Evolutionary conservation across 2,329 filamentous ascomycete species (phyloP).

Genomic region (Fusarium sp.): DNA sequence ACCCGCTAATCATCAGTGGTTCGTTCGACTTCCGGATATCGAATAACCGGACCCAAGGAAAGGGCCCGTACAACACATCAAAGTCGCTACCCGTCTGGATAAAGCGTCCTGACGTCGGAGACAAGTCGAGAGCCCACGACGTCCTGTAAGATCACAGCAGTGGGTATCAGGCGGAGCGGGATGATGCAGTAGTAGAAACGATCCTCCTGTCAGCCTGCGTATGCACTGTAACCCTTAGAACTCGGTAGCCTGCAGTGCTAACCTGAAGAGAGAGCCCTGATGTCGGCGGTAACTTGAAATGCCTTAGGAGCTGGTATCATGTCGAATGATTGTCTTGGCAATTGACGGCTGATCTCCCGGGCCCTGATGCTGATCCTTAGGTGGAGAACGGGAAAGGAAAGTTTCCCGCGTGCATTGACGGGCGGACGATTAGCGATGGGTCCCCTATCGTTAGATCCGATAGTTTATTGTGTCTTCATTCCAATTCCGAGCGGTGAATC

Average conservation of each 20-base stretch:
- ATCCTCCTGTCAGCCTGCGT: constrained; percentile 19
- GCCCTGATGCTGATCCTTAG: background rate
- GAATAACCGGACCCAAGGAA: background rate
- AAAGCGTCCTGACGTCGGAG: constrained; percentile 5
- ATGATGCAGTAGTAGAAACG: constrained; percentile 15
- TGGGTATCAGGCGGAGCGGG: constrained; percentile 13
- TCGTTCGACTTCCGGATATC: background rate
- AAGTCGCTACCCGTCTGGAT: constrained; percentile 1
- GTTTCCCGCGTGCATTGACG: constrained; percentile 19
- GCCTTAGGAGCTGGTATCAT: background rate
- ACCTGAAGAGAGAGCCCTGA: constrained; percentile 18
- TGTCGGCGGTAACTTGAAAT: background rate
- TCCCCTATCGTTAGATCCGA: background rate
- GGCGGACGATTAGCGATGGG: background rate
- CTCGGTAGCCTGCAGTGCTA: constrained; percentile 22
- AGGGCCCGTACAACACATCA: constrained; percentile 1
- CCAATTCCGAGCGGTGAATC: background rate
- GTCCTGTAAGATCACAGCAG: constrained; percentile 8
- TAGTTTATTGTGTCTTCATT: background rate
- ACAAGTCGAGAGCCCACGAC: background rate
- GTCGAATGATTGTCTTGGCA: background rate
- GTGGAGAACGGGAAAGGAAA: constrained; percentile 13
- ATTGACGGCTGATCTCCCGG: constrained; percentile 1
- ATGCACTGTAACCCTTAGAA: background rate
- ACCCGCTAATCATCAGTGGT: background rate